Base-by-base conservation (phyloP, 2,329 filamentous ascomycete species). In the Colletotrichum tropicale region DNA sequence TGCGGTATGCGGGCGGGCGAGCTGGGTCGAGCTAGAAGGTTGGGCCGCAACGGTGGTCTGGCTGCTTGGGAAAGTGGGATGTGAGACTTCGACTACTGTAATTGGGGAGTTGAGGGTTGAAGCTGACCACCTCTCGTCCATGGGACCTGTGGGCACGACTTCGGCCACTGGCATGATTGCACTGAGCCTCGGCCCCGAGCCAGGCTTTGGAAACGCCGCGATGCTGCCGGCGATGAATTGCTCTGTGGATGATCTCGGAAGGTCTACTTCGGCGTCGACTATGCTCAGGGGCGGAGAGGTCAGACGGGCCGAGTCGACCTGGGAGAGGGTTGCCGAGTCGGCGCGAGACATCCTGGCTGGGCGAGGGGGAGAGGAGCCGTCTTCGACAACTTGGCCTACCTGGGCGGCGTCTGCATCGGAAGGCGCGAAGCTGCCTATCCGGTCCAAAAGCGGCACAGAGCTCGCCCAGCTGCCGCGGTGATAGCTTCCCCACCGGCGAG, bases 161-260 rank as follows among this genome's bases (percentile, higher is more conserved):
- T 85, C 81, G 16, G 81, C 81, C 3, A 87, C 84, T 4, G 86
- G 85, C 81, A 87, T 85, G 56, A 88, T 83, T 38, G 82, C 80
- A 30, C 81, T 83, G 26, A 87, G 78, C 7, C 81, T 82, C 15
- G 79, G 77, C n/a, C 55, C 55, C 12, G 66, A 70, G 12, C 73
- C 74, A 9, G 62, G 66, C 26, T 69, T 70, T 16, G 66, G 69
- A 4, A 66, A 70, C 32, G 74, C 66, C 5, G 61, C 66, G 24
- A 72, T 70, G 26, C 66, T 74, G 30, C 69, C 74, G 15, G 62
- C 66, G n/a, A 71, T 68, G 24, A 71, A 77, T 32, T 75, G 69
- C 24, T 64, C 60, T 7, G 38, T 62, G 7, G 43, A 12, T 24
- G 66, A 28, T 13, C 21, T 36, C 10, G 52, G 32, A 32, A 38